Base-by-base conservation (phyloP, 768 basidiomycete genomes). In the Termitomyces sp. region DNA sequence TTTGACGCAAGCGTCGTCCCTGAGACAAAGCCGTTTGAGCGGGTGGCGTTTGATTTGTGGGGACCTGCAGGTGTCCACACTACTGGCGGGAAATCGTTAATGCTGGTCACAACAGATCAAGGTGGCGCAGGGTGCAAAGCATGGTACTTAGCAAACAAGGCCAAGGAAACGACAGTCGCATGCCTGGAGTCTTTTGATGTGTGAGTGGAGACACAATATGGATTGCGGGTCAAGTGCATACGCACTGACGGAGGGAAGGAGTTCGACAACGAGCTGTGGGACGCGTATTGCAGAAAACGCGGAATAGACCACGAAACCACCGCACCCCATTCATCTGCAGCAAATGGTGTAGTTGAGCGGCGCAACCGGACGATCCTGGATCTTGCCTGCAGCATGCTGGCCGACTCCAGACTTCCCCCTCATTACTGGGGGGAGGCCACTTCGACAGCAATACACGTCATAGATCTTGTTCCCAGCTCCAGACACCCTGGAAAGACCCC, bases 391-490 rank as follows among this genome's bases (percentile, higher is more conserved):
- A 27, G 27, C 27, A 27, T 27, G 27, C 27, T 27, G 1, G 27
- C 27, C 1, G 1, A 27, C 27, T 27, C 27, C 27, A 0, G 1
- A 27, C 27, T 27, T 27, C 1, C 1, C 1, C 0, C 1, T 2
- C 27, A 27, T 1, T 27, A 27, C 27, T 27, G 27, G 1, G 27
- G 27, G 0, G 27, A 27, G 27, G 27, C 27, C 27, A 27, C 27
- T 0, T 27, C 27, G 4, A 27, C 27, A 3, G 27, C 1, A 4
- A 27, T 27, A 27, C 27, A 27, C 4, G 27, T 27, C 27, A 3
- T 41, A 6, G 39, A 41, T 6, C 0, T 18, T n/a, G 5, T 18
- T 1, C 1, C 39, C 18, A n/a, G 18, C 16, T 41, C 18, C 16
- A n/a, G 39, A 18, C 39, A 16, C 2, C 16, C 39, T 36, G 34